phyloP scores from a whole-genome alignment of 2,329 filamentous ascomycete species.

The Cladosporium austrohemisphaericum region DNA sequence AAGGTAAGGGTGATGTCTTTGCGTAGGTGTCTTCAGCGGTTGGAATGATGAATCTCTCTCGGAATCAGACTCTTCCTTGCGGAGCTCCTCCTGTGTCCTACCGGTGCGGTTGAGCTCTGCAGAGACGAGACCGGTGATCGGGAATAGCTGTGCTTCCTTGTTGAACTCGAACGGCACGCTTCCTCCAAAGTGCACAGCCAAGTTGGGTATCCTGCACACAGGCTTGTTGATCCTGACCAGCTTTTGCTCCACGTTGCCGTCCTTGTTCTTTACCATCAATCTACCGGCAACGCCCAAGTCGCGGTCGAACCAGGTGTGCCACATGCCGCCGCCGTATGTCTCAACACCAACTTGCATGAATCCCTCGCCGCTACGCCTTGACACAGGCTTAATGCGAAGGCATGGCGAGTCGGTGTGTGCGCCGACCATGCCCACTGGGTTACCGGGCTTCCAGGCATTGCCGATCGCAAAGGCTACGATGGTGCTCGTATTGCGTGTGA shows the following conservation, averaged over 20 bases:
- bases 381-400: constrained; percentile 88
- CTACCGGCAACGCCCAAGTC: constrained; percentile 88
- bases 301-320: constrained; percentile 97
- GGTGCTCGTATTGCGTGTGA: constrained; percentile 89
- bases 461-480: constrained; percentile 91
- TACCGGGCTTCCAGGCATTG: constrained; percentile 84
- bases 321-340: constrained; percentile 93
- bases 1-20: constrained; percentile 85
- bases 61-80: constrained; percentile 40
- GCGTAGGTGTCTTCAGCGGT: constrained; percentile 70
- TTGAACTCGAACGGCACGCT: constrained; percentile 86
- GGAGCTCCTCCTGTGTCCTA: constrained; percentile 48
- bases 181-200: constrained; percentile 91
- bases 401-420: constrained; percentile 95
- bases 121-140: constrained; percentile 81
- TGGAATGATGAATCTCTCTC: constrained; percentile 52
- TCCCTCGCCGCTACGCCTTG: constrained; percentile 79
- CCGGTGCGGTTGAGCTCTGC: constrained; percentile 80
- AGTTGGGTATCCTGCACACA: constrained; percentile 83
- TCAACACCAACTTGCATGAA: constrained; percentile 95
- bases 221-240: constrained; percentile 88
- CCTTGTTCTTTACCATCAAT: constrained; percentile 67
- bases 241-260: constrained; percentile 74
- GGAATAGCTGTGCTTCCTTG: constrained; percentile 94
- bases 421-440: constrained; percentile 86